Evolutionary conservation across 2,329 filamentous ascomycete genomes (phyloP).

Genomic region (Diaporthe batatas): DNA sequence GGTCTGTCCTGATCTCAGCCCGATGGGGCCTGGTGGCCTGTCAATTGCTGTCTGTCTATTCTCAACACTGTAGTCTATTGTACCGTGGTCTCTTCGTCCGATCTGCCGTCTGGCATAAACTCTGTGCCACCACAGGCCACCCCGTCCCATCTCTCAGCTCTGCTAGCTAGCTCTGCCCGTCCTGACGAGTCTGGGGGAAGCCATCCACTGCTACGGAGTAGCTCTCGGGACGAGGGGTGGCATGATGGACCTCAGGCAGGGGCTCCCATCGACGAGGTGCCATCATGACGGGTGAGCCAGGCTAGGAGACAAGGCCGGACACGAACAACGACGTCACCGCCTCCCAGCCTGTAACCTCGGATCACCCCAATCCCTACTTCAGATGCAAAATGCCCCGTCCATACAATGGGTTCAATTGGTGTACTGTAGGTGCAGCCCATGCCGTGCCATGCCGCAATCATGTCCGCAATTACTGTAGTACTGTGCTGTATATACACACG

Average conservation of each 20-base stretch:
- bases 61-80: not conserved
- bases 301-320: constrained; percentile 22
- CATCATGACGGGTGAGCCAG: constrained; percentile 17
- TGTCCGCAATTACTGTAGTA: no score
- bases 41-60: not conserved
- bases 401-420: not conserved
- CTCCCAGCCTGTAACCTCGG: constrained; percentile 1
- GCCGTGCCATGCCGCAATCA: not conserved
- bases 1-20: constrained; percentile 13
- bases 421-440: not conserved
- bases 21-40: not conserved
- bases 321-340: constrained; percentile 30
- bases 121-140: constrained; percentile 26
- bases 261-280: constrained; percentile 6
- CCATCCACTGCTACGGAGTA: not conserved
- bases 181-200: not conserved
- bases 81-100: not conserved
- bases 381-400: not conserved
- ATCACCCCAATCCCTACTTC: not conserved
- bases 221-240: not conserved
- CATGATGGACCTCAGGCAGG: constrained; percentile 19
- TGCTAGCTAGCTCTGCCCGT: not conserved
- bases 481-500: not conserved
- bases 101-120: constrained; percentile 32
- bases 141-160: constrained; percentile 7